Evolutionary conservation across 306 rosid genomes (phyloP), one percentile per base, ranked within the genome.

Genomic region (Dicorynia guianensis): DNA sequence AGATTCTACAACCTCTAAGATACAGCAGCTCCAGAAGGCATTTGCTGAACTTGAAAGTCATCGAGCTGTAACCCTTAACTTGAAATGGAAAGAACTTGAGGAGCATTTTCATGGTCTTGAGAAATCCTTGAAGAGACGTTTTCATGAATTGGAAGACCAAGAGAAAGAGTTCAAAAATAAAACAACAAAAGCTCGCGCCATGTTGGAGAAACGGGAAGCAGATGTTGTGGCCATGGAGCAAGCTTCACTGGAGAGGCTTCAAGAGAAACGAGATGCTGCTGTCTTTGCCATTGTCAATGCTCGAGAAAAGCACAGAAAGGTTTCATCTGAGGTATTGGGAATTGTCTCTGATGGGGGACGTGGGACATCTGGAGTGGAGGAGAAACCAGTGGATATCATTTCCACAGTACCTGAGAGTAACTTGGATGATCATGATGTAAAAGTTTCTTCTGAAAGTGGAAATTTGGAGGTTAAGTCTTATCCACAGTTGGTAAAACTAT

Each of bases 21-120:
- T 96, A 77, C 96, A 87, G 69, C 99, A 96, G 84, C 97, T 96
- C 69, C 99, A 96, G 80, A 90, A 85, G 84, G 99, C 99, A 43
- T 96, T 96, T 85, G 97, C 99, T 81, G 99, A 96, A 81, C 99
- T 96, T 76, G 98, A 96, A 86, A 91, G 96, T 71, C 92, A 92
- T 85, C 83, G 96, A 71, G 93, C 98, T 6, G 83, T 92, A 55
- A 86, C 98, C 65, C 93, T 92, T 54, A 96, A 96, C 82, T 0
- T 96, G 85, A 96, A 92, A 84, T 96, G 99, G 99, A 96, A 90
- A 81, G 98, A 96, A 83, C 89, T 96, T 36, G 99, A 96, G 86
- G 99, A 87, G 53, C 99, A 92, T 77, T 90, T 96, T 18, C 97
- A 90, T 46, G 99, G 99, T 75, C 96, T 96, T 66, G 99, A 96